Evolutionary conservation across 768 basidiomycete species (phyloP), one percentile per base, ranked within the genome.

Genomic region (Exsudoporus frostii): DNA sequence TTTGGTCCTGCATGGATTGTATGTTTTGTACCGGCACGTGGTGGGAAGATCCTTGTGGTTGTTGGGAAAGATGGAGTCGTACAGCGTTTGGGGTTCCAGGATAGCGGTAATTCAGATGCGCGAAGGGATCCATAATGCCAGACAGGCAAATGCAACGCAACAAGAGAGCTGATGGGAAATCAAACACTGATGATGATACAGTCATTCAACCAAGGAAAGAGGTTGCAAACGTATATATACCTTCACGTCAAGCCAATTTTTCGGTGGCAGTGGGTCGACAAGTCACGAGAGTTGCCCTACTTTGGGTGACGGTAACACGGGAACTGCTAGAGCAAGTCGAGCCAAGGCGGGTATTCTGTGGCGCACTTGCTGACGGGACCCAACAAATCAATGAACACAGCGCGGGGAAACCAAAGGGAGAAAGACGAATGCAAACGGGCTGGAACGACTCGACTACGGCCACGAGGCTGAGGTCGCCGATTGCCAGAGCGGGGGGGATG

Each of bases 401-500:
- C 37, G 20, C 48, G 30, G 43, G 15, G 45, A 39, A 37, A 39
- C 46, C 41, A 22, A 51, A 42, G 51, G 57, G 44, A 56, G 54
- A 37, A 51, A 45, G 37, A 8, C 15, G 24, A 33, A 15, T 34
- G 20, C 32, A 19, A 20, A 33, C 25, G 9, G 36, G 7, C 42
- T n/a, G 53, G 25, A 41, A 29, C 40, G 53, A 33, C 25, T 42
- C 37, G 45, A 40, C 30, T 39, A 37, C n/a, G 7, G 20, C 46
- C 58, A 66, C 52, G 56, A 57, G 57, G 64, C 53, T 17, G 20
- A 49, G 48, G 52, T 48, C 46, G 29, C 47, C 49, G 51, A 45
- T 52, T 30, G n/a, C 29, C 32, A 13, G 34, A 37, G 49, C 39
- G 29, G 14, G 32, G 13, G 25, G 41, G n/a, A 44, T 32, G 27